Base-by-base conservation (phyloP, 2,329 filamentous ascomycete genomes). In the Arthroderma sp. region DNA sequence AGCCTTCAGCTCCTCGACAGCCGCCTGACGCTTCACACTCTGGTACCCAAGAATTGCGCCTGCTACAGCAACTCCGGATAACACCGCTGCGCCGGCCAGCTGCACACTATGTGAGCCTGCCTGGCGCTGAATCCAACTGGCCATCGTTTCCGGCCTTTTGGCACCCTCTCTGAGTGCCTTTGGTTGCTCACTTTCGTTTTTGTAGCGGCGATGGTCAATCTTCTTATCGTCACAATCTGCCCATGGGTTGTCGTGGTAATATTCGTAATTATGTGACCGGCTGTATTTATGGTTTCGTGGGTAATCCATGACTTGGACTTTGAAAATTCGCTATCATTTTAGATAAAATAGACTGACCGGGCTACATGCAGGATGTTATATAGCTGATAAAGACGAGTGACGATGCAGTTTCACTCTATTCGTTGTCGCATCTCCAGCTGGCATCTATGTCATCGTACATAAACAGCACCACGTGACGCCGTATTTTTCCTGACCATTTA, bases 41-140 rank as follows among this genome's bases (percentile, higher is more conserved):
- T 84, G 81, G 56, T 79, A 76, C 2, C 80, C 79, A 51, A 83
- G 70, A 51, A 84, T 81, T 0, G 79, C 75, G 62, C 75, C 74
- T 21, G 73, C 73, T 43, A 74, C 73, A 58, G 73, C 71, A 52
- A 69, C 72, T 39, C 72, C 72, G 6, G 73, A 74, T 21, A 75
- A 59, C n/a, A 73, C 68, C 25, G 73, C 72, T 2, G 72, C 72
- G 31, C 71, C 70, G 47, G 68, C 70, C 60, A 76, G 68, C 65
- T 76, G 74, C 17, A 68, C 65, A 56, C 70, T 66, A 53, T 73
- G 71, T n/a, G 72, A 71, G 56, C 67, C 66, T 56, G 67, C 65
- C 55, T 75, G 72, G 17, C 72, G 67, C 58, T 75, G 70, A 39
- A 76, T 62, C 74, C 74, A 76, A 51, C 71, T 72, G 38, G 73